Evolutionary conservation across 2,329 filamentous ascomycete genomes (phyloP), one percentile per base, ranked within the genome.

Genomic region (Ophidiomyces ophidiicola): DNA sequence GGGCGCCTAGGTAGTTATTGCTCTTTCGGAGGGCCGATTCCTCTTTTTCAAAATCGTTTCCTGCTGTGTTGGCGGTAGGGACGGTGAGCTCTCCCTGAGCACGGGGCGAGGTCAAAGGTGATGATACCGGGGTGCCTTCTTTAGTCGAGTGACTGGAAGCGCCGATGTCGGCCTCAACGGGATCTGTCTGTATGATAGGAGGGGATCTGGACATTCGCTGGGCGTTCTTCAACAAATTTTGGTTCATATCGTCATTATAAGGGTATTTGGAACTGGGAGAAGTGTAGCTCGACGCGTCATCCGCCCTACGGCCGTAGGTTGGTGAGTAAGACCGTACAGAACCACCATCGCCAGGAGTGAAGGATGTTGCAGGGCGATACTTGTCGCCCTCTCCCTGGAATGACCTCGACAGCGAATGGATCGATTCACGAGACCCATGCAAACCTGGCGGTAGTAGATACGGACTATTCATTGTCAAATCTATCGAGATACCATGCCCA

Each of bases 371-470:
- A 0, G 69, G 71, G 36, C 84, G 76, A 62, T 94, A 96, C 24
- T 86, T 88, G 58, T 94, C 88, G 51, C 92, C 81, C 39, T 78
- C 73, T 48, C 76, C 72, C 41, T 77, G 71, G 32, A 88, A 71
- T 2, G 79, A 80, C 39, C 81, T 78, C 18, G 86, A 82, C 48
- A 96, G 68, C 2, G 86, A 92, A 58, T 87, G 78, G 46, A 96
- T 69, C 4, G 88, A 94, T 49, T 94, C 86, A 31, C 76, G 75
- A 1, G 88, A 94, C 53, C 74, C 70, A 29, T 90, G 77, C 14
- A 88, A 55, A 39, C 76, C 78, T 1, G 83, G 82, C 3, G 90
- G 87, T n/a, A 96, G 70, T n/a, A 98, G 72, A 57, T 96, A 98
- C 1, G 90, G 90, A 51, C 79, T 90, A 23, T 74, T 76, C 33